Percentiles rank a stretch among this genome's conserved stretches.
These are phyloP conservation scores for Ilex paraguariensis DNA, from an alignment of 305 asterid species.

Conservation along the genomic window DNA sequence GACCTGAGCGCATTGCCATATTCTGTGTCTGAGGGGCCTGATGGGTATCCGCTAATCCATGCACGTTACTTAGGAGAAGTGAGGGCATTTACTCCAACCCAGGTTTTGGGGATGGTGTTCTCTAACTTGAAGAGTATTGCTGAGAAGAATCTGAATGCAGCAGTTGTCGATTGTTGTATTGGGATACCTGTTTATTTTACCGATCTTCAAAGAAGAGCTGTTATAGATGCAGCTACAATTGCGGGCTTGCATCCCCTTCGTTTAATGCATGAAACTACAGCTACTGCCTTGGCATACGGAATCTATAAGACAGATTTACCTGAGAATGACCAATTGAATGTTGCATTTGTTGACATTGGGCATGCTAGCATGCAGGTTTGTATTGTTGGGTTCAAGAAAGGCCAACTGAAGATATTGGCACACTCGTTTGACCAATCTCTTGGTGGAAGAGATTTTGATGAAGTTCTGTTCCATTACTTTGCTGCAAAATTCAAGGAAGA, in stretches of 20 bases:
- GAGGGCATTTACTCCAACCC: slow-evolving; percentile 80
- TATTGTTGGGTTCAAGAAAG: slow-evolving; percentile 83
- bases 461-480: slow-evolving; percentile 80
- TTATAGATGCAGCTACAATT: slow-evolving; percentile 85
- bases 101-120: slow-evolving; percentile 78
- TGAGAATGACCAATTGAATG: slow-evolving; percentile 64
- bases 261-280: slow-evolving; percentile 87
- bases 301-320: slow-evolving; percentile 94
- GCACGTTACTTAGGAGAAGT: slow-evolving; percentile 76
- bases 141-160: slow-evolving; percentile 74
- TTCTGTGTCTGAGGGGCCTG: slow-evolving; percentile 73
- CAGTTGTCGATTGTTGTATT: slow-evolving; percentile 90
- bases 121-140: slow-evolving; percentile 86
- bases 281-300: slow-evolving; percentile 94
- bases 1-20: slow-evolving; percentile 74
- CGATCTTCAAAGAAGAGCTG: slow-evolving; percentile 91
- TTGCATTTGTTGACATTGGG: slow-evolving; percentile 90
- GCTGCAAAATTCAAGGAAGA: slow-evolving; percentile 86
- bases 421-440: slow-evolving; percentile 78
- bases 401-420: slow-evolving; percentile 83
- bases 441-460: slow-evolving; percentile 96
- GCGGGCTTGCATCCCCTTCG: slow-evolving; percentile 90
- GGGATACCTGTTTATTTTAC: slow-evolving; percentile 92
- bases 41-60: slow-evolving; percentile 77
- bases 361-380: slow-evolving; percentile 89